These are phyloP conservation scores for Aspergillus pseudotamarii DNA, from an alignment of 2,329 filamentous ascomycete genomes.

Conservation along the genomic window DNA sequence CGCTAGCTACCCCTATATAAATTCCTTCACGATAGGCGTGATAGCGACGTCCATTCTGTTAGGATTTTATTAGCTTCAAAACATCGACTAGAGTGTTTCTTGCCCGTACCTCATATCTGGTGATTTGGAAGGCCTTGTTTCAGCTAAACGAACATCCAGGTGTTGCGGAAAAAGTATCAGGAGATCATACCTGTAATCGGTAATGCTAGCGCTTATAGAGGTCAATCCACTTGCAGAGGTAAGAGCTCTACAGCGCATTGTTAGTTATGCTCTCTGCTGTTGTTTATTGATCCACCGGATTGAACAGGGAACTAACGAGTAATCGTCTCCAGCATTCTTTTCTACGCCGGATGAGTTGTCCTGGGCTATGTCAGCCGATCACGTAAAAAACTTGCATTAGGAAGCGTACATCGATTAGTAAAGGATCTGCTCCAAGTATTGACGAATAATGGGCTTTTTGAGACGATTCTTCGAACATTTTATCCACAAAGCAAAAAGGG, in stretches of 20 bases:
- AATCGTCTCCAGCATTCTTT: background rate
- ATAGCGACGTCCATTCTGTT: conserved; percentile 2
- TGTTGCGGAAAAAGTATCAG: background rate
- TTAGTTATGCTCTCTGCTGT: background rate
- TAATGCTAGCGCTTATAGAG: background rate
- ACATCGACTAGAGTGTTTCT: no score
- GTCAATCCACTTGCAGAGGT: background rate
- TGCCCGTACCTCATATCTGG: background rate
- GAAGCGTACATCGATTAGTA: background rate
- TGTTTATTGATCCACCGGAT: background rate
- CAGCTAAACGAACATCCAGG: background rate
- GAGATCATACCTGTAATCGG: background rate
- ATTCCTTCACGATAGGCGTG: background rate
- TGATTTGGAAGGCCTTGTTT: background rate
- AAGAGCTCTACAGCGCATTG: background rate
- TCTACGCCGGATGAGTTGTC: background rate
- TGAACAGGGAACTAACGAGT: background rate
- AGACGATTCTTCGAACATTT: background rate
- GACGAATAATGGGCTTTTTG: background rate
- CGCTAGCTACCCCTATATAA: background rate
- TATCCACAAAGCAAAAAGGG: background rate
- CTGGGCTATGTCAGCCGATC: background rate
- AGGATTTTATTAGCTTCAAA: background rate
- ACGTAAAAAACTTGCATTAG: background rate
- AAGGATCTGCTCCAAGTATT: background rate